Evolutionary conservation across 495 filamentous ascomycete species (phyloP).

Genomic region (Hypoxylon cercidicola): DNA sequence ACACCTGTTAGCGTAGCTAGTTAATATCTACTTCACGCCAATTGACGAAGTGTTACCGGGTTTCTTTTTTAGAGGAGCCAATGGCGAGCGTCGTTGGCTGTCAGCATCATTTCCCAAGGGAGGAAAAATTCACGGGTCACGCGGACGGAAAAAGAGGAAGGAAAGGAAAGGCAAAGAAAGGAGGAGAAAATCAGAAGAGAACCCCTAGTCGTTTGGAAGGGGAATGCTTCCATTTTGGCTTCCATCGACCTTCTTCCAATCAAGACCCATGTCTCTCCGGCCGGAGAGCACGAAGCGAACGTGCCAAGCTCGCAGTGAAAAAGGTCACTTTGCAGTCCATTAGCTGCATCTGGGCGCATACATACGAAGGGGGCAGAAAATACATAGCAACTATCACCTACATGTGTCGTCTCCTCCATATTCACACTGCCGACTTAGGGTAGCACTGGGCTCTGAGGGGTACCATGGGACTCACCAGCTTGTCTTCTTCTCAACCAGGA

Average conservation of each 20-base stretch:
- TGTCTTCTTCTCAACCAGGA: slow-evolving; percentile 1
- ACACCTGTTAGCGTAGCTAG: slow-evolving; percentile 15
- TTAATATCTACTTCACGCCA: slow-evolving; percentile 24
- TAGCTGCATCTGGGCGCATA: slow-evolving; percentile 18
- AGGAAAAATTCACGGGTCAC: slow-evolving; percentile 33
- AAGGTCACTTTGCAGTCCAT: slow-evolving; percentile 33
- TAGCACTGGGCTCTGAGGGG: slow-evolving; percentile 18
- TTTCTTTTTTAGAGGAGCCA: slow-evolving; percentile 16
- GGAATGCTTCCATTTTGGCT: slow-evolving; percentile 39
- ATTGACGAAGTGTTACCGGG: slow-evolving; percentile 22
- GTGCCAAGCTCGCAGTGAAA: slow-evolving; percentile 14
- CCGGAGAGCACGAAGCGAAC: slow-evolving; percentile 23
- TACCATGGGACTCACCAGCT: slow-evolving; percentile 16
- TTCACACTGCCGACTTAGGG: slow-evolving; percentile 25
- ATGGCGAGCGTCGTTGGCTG: slow-evolving; percentile 12
- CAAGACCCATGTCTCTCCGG: slow-evolving; percentile 26
- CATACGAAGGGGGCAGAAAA: neutral
- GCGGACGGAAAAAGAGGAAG: slow-evolving; percentile 26
- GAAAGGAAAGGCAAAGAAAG: slow-evolving; percentile 15
- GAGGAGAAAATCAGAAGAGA: slow-evolving; percentile 10
- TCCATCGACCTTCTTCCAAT: slow-evolving; percentile 42
- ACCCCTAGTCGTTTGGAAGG: slow-evolving; percentile 22
- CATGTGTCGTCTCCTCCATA: slow-evolving; percentile 15
- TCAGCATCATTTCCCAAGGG: slow-evolving; percentile 36
- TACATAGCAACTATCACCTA: slow-evolving; percentile 11